Conservation (phyloP, 768 basidiomycete species). For the Xanthoconium stramineum region DNA sequence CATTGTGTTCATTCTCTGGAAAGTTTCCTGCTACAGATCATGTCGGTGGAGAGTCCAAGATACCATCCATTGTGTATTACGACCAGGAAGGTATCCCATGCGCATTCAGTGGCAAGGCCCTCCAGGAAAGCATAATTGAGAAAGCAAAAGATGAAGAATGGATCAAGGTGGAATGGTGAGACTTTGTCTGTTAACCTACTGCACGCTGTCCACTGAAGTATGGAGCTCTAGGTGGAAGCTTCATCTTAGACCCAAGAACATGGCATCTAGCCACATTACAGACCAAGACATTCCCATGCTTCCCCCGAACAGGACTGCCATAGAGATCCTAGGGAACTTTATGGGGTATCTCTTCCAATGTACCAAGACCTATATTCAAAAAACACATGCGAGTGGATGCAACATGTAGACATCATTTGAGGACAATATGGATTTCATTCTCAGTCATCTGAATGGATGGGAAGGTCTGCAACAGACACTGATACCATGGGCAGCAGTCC, state of each 20-base stretch:
- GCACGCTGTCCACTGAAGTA: slow-evolving; percentile 5
- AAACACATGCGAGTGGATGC: slow-evolving; percentile 41
- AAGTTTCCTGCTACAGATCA: slow-evolving; percentile 48
- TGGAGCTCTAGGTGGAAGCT: slow-evolving; percentile 33
- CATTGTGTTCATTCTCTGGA: slow-evolving; percentile 2
- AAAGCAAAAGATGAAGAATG: slow-evolving; percentile 38
- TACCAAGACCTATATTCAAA: slow-evolving; percentile 37
- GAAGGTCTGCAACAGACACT: slow-evolving; percentile 38
- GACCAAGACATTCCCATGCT: slow-evolving; percentile 39
- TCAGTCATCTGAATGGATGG: slow-evolving; percentile 26
- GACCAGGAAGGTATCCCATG: slow-evolving; percentile 37
- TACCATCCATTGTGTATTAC: slow-evolving; percentile 49
- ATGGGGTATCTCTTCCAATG: no score
- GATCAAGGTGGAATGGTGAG: slow-evolving; percentile 32
- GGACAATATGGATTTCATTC: slow-evolving; percentile 41
- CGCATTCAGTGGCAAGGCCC: slow-evolving; percentile 46
- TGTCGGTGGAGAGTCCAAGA: slow-evolving; percentile 47
- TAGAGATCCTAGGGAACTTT: slow-evolving; percentile 37
- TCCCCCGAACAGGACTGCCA: slow-evolving; percentile 40
- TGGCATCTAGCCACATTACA: slow-evolving; percentile 20
- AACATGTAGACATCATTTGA: slow-evolving; percentile 42
- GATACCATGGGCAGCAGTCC: slow-evolving; percentile 42
- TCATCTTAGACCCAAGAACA: slow-evolving; percentile 30
- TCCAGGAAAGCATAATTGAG: slow-evolving; percentile 36
- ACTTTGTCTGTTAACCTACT: not conserved